Base-by-base conservation (phyloP, 306 rosid genomes). In the Castanopsis chinensis region DNA sequence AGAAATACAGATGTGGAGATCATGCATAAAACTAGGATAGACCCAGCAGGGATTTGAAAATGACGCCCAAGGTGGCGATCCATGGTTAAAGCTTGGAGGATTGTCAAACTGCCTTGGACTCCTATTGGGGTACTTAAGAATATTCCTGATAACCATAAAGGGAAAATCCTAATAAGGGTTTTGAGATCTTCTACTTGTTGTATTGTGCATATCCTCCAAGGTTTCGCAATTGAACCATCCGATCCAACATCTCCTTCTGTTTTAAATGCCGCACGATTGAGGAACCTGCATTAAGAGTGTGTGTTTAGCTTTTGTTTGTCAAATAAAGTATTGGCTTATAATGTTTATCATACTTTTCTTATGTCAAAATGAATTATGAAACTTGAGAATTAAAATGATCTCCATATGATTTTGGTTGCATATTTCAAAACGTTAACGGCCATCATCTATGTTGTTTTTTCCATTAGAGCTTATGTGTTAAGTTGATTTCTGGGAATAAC, bases 151-250 rank as follows among this genome's bases (percentile, higher is more conserved):
- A 80, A 80, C 93, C 91, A 90, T 1, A 90, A 43, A 54, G 93
- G 90, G 13, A 88, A 7, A 17, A 90, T 85, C 65, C 87, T 86
- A 12, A 89, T 35, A 2, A 89, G 5, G 0, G 78, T 71, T 72
- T 89, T 92, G 12, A 92, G 78, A 61, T 89, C 88, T 81, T 92
- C 91, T 18, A 89, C 91, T 78, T 92, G 90, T 75, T 89, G 80
- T 15, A 89, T 28, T 25, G 84, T 81, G 85, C 93, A 87, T 15
- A 90, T 73, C n/a, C 76, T 85, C 95, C 95, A 92, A 49, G 76
- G 83, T 77, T 84, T 92, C 45, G 80, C 82, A 37, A 83, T 74
- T 68, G 84, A 72, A 3, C 89, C 91, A 73, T 85, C 85, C 56
- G 54, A 28, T 35, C 55, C 11, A 6, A 85, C 55, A 82, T 92